Conservation (phyloP, 805 yeast genomes). For the Ogataea degrootiae region DNA sequence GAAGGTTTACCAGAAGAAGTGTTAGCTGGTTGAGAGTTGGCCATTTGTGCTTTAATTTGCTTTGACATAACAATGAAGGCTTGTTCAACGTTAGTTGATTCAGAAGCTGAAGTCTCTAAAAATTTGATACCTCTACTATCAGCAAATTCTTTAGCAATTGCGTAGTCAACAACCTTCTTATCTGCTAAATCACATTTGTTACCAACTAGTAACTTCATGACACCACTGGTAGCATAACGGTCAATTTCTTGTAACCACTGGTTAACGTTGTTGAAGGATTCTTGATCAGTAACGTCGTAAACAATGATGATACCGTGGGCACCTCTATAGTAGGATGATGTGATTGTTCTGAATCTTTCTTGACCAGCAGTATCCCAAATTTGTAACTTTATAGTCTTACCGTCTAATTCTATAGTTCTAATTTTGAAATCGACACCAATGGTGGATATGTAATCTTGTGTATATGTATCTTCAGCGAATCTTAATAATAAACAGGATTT, state of each 20-base stretch:
- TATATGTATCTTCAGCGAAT: constrained; percentile 95
- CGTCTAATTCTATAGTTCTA: constrained; percentile 89
- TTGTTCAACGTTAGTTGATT: constrained; percentile 95
- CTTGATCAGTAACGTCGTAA: constrained; percentile 97
- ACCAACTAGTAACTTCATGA: constrained; percentile 91
- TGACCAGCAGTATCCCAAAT: constrained; percentile 99
- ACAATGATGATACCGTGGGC: constrained; percentile 98
- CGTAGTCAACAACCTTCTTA: constrained; percentile 91
- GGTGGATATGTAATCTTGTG: constrained; percentile 94
- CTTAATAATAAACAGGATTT: constrained; percentile 91
- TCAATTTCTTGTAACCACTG: constrained; percentile 99
- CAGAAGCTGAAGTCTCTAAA: constrained; percentile 92
- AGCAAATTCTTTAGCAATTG: constrained; percentile 96
- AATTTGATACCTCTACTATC: constrained; percentile 92
- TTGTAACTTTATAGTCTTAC: constrained; percentile 94
- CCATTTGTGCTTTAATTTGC: constrained; percentile 95
- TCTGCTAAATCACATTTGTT: constrained; percentile 93
- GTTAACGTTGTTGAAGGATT: constrained; percentile 91
- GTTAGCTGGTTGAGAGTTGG: constrained; percentile 48
- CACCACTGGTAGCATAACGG: constrained; percentile 97
- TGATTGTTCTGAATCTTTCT: constrained; percentile 96
- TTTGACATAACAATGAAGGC: constrained; percentile 98
- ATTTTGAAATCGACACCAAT: constrained; percentile 95
- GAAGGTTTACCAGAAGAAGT: constrained; percentile 46
- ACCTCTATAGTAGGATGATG: constrained; percentile 96